Conservation (phyloP, 129 eudicot genomes). For the Glebionis coronaria region DNA sequence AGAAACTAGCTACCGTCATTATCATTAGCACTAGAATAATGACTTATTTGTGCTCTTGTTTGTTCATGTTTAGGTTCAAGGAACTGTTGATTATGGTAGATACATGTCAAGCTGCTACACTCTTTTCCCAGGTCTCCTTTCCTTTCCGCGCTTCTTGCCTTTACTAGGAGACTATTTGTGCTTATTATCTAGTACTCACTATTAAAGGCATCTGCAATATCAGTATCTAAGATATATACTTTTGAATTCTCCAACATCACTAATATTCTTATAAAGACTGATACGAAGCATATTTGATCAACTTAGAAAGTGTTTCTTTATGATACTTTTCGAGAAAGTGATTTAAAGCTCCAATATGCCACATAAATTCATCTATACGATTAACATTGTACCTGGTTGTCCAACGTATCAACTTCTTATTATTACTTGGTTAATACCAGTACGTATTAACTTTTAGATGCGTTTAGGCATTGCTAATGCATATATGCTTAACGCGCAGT, state of each 20-base stretch:
- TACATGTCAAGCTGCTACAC: slow-evolving; percentile 99
- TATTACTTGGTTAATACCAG: neutral
- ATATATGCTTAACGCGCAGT: slow-evolving; percentile 19
- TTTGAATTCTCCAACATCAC: neutral
- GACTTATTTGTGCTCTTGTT: slow-evolving; percentile 3
- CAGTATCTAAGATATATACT: neutral
- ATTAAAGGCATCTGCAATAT: neutral
- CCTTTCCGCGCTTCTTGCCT: neutral
- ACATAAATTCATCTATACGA: slow-evolving; percentile 1
- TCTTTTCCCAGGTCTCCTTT: slow-evolving; percentile 71
- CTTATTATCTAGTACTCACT: neutral
- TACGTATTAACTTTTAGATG: neutral
- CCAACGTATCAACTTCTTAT: neutral
- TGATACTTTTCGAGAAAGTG: neutral
- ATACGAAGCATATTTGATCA: neutral
- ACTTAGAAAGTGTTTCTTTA: neutral
- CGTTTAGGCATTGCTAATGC: slow-evolving; percentile 2
- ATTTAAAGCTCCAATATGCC: neutral
- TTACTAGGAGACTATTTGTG: neutral
- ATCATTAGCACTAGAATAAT: neutral
- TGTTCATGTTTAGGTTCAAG: slow-evolving; percentile 66
- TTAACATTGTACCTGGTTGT: neutral
- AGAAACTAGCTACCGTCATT: too few relatives aligned
- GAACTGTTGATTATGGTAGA: slow-evolving; percentile 97
- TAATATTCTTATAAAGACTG: neutral